Base-by-base conservation (phyloP, 169 alveolate genomes). In the Cryptosporidium ubiquitum region DNA sequence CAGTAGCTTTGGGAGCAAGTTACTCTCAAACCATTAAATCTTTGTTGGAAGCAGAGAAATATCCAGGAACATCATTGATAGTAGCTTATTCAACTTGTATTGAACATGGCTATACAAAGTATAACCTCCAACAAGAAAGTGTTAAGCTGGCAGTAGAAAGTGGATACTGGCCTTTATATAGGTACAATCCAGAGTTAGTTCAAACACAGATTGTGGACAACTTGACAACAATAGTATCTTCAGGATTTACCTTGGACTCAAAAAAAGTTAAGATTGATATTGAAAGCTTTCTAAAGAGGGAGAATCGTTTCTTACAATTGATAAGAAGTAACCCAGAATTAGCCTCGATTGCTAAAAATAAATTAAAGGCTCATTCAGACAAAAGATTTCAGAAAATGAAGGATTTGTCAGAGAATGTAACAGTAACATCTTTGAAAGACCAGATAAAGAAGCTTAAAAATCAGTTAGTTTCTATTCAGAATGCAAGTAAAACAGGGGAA, bases 61-160 rank as follows among this genome's bases (percentile, higher is more conserved):
- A 75, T 84, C 70, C 70, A 9, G 95, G 95, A 18, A 92, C 93
- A 5, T 91, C 94, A 33, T 86, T 92, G 75, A 84, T 92, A 42
- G 73, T 92, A 49, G 89, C 93, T 85, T 92, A 92, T 71, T 68
- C 95, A 31, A 92, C 95, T 14, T 92, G 95, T 61, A 92, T 85
- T 58, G 93, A 92, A 69, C 95, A 92, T 70, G 92, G 93, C 33
- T 79, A 89, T 79, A 68, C 74, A 33, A 73, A 85, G 44, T 79
- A 68, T 40, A 68, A 35, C n/a, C 47, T 64, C 26, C 91, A 79
- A 70, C 86, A 74, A 9, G 93, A 91, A 23, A 66, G 79, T 39
- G 91, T 86, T 69, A 91, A 86, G 84, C 64, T 75, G 37, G 94
- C 94, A 2, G 94, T 92, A 23, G 93, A 86, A 75, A 84, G 91